These are phyloP conservation scores for Aspergillus eucalypticola DNA, from an alignment of 2,329 filamentous ascomycete species.

Conservation along the genomic window DNA sequence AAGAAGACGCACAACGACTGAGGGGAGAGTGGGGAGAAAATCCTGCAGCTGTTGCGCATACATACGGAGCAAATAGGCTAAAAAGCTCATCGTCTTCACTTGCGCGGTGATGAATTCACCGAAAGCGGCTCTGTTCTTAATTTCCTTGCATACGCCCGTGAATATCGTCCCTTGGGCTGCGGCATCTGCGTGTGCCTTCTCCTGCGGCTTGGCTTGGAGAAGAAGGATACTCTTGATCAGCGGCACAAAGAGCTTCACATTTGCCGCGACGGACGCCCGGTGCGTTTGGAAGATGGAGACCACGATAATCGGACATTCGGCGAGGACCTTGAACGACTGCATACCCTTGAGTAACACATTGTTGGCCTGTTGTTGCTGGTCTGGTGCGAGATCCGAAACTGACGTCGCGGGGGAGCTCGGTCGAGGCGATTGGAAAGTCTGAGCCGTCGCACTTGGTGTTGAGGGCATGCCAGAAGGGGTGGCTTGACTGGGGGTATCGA, in stretches of 20 bases:
- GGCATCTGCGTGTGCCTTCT: constrained; percentile 86
- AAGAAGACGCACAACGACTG: constrained; percentile 84
- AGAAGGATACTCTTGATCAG: constrained; percentile 87
- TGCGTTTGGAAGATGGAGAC: constrained; percentile 98
- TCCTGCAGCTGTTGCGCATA: constrained; percentile 85
- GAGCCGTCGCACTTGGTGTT: constrained; percentile 52
- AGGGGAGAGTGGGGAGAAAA: constrained; percentile 80
- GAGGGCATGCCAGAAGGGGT: constrained; percentile 53
- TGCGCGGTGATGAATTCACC: constrained; percentile 97
- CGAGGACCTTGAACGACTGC: constrained; percentile 98
- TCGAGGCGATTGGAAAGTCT: constrained; percentile 81
- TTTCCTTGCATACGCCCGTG: constrained; percentile 87
- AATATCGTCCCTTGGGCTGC: constrained; percentile 78
- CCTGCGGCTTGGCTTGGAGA: constrained; percentile 88
- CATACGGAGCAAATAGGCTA: constrained; percentile 87
- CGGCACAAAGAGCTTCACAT: constrained; percentile 90
- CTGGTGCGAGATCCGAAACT: constrained; percentile 74
- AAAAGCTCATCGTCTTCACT: constrained; percentile 98
- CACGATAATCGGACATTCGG: constrained; percentile 97
- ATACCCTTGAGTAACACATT: constrained; percentile 86
- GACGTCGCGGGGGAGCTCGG: constrained; percentile 87
- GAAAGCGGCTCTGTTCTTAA: constrained; percentile 91
- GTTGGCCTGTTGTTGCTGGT: constrained; percentile 74
- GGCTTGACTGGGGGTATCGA: constrained; percentile 71
- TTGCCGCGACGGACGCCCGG: constrained; percentile 72